Conservation (phyloP, 768 basidiomycete genomes). For the Suillus discolor region DNA sequence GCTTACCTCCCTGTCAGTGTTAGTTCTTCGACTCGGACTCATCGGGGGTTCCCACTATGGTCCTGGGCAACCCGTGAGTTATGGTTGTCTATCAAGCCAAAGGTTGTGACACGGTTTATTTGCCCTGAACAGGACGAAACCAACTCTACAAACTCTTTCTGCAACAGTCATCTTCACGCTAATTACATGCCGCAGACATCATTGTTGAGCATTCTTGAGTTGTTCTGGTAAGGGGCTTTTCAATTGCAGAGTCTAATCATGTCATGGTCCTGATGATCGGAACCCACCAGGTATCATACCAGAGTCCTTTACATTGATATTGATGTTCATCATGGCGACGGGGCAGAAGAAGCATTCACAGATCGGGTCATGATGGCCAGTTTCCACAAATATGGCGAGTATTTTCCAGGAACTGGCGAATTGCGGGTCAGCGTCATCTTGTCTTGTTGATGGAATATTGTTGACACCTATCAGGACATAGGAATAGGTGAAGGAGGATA, state of each 20-base stretch:
- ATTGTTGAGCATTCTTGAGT: slow-evolving; percentile 97
- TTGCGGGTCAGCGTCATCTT: slow-evolving; percentile 60
- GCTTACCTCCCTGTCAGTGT: slow-evolving; percentile 54
- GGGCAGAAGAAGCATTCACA: slow-evolving; percentile 98
- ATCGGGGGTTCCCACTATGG: slow-evolving; percentile 99
- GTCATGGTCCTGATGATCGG: background rate
- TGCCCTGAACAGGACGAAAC: slow-evolving; percentile 75
- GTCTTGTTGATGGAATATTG: slow-evolving; percentile 9
- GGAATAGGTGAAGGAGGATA: slow-evolving; percentile 94
- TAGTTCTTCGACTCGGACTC: slow-evolving; percentile 98
- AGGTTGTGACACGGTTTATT: slow-evolving; percentile 3
- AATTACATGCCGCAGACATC: slow-evolving; percentile 52
- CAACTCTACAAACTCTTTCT: slow-evolving; percentile 49
- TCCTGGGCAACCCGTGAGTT: slow-evolving; percentile 88
- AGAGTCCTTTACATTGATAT: slow-evolving; percentile 98
- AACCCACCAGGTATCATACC: slow-evolving; percentile 71
- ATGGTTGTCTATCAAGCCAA: background rate
- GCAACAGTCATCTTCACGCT: background rate
- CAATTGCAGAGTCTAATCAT: background rate
- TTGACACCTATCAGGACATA: slow-evolving; percentile 61
- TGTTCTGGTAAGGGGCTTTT: slow-evolving; percentile 64
- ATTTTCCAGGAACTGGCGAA: slow-evolving; percentile 99
- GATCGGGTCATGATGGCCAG: slow-evolving; percentile 98
- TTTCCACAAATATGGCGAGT: slow-evolving; percentile 99
- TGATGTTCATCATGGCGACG: slow-evolving; percentile 98